Conservation (phyloP, 2,329 filamentous ascomycete genomes). For the Diaporthe velutina region DNA sequence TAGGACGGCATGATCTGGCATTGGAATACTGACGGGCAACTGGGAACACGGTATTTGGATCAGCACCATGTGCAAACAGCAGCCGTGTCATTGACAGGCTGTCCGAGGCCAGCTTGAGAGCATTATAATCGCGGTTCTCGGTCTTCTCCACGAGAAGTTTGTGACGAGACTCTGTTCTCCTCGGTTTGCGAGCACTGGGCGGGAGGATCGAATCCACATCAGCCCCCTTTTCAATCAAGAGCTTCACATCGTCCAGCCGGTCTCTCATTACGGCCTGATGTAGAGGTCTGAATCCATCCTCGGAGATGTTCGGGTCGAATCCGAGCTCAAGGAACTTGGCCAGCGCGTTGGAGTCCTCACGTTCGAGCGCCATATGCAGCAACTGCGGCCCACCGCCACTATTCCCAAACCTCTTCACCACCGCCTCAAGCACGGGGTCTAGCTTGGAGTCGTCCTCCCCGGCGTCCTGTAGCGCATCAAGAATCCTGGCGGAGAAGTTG, state of each 20-base stretch:
- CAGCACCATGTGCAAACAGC: neutral
- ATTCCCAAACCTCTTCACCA: neutral
- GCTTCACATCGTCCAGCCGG: neutral
- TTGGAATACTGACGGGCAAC: neutral
- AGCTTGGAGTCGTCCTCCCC: neutral
- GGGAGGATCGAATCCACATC: neutral
- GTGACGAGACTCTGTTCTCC: neutral
- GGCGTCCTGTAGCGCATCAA: neutral
- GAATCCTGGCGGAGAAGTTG: neutral
- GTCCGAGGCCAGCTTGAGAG: neutral
- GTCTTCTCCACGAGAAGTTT: neutral
- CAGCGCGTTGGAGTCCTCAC: neutral
- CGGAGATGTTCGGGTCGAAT: constrained; percentile 9
- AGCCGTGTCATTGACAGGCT: neutral
- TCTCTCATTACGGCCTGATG: constrained; percentile 12
- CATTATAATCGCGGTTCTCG: neutral
- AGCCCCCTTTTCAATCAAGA: neutral
- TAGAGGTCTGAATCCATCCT: neutral
- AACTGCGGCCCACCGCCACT: neutral
- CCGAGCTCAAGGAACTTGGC: constrained; percentile 9
- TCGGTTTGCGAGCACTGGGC: neutral
- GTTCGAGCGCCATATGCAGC: neutral
- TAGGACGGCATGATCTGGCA: accelerated
- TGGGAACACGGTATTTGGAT: neutral
- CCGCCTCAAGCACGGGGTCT: neutral